phyloP scores from a whole-genome alignment of 2,329 filamentous ascomycete species.

The Pyricularia grisea region DNA sequence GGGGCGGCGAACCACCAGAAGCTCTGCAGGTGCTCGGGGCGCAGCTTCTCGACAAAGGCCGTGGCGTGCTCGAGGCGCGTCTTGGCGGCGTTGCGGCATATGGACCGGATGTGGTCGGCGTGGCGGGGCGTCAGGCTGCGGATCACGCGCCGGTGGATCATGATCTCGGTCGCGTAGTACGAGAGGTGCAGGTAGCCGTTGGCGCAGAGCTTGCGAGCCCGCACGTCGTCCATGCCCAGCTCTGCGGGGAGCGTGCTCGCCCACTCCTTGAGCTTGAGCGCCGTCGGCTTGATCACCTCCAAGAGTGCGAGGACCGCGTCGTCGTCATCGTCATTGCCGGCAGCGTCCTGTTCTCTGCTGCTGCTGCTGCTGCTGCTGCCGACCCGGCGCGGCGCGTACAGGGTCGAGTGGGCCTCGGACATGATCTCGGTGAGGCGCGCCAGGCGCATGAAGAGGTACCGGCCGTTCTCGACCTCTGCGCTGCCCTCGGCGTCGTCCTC shows the following conservation, averaged over 20 bases:
- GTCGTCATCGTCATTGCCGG: too few species aligned
- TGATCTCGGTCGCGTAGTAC: slow-evolving; percentile 41
- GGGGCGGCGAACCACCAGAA: slow-evolving; percentile 36
- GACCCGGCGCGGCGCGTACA: slow-evolving; percentile 24
- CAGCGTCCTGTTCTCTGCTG: too few species aligned
- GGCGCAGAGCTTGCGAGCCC: slow-evolving; percentile 18
- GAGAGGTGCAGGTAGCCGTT: slow-evolving; percentile 38
- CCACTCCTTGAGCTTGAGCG: slow-evolving; percentile 14
- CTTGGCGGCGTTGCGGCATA: slow-evolving; percentile 27
- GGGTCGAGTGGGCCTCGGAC: slow-evolving; percentile 36
- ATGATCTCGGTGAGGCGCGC: slow-evolving; percentile 40
- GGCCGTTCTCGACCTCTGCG: slow-evolving; percentile 32
- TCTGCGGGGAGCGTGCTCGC: slow-evolving; percentile 11
- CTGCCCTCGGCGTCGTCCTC: slow-evolving; percentile 28
- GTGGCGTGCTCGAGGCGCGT: slow-evolving; percentile 29
- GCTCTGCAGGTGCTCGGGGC: slow-evolving; percentile 34
- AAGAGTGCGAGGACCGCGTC: slow-evolving; percentile 8
- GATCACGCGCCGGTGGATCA: slow-evolving; percentile 39
- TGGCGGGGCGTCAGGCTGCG: slow-evolving; percentile 27
- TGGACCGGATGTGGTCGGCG: slow-evolving; percentile 18
- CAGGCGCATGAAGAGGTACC: slow-evolving; percentile 39
- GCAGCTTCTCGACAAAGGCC: slow-evolving; percentile 27
- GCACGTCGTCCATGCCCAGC: slow-evolving; percentile 15
- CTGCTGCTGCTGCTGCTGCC: too few species aligned
- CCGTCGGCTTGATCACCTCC: slow-evolving; percentile 18